Conservation (phyloP, 2,329 filamentous ascomycete species). For the Cercospora zeae-maydis region DNA sequence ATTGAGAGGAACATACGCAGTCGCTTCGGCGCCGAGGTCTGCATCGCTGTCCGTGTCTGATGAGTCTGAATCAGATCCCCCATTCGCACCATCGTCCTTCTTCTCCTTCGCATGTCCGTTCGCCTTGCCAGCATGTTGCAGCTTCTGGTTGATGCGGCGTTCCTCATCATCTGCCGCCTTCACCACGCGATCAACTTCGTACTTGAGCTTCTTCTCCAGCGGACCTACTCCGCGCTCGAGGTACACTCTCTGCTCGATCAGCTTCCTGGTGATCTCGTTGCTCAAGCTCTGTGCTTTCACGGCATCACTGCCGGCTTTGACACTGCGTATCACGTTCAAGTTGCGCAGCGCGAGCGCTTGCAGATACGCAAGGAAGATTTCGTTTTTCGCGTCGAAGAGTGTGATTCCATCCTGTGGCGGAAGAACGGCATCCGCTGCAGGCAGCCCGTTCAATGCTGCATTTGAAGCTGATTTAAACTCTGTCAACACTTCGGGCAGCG, state of each 20-base stretch:
- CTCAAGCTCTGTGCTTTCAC: slow-evolving; percentile 48
- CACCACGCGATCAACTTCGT: slow-evolving; percentile 93
- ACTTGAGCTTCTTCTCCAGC: slow-evolving; percentile 83
- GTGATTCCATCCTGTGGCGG: slow-evolving; percentile 86
- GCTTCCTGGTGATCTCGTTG: slow-evolving; percentile 72
- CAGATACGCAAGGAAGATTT: slow-evolving; percentile 92
- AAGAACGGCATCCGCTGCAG: slow-evolving; percentile 59
- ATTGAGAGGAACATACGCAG: slow-evolving; percentile 59
- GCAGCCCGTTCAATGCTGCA: slow-evolving; percentile 51
- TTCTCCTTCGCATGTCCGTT: slow-evolving; percentile 20
- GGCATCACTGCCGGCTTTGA: slow-evolving; percentile 37
- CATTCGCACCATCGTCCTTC: slow-evolving; percentile 27
- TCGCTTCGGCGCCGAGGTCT: slow-evolving; percentile 51
- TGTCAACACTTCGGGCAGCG: slow-evolving; percentile 40
- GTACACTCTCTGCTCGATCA: slow-evolving; percentile 89
- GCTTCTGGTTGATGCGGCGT: slow-evolving; percentile 41
- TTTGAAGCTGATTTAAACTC: slow-evolving; percentile 60
- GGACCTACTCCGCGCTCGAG: slow-evolving; percentile 89
- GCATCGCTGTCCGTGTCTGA: slow-evolving; percentile 42
- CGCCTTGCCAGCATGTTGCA: slow-evolving; percentile 30
- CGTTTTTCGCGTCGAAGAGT: slow-evolving; percentile 91
- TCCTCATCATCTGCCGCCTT: slow-evolving; percentile 76
- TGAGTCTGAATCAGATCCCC: slow-evolving; percentile 32
- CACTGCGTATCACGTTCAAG: slow-evolving; percentile 37
- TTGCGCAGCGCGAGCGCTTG: slow-evolving; percentile 83